phyloP scores from a whole-genome alignment of 495 filamentous ascomycete species.

The Trichoderma gamsii region DNA sequence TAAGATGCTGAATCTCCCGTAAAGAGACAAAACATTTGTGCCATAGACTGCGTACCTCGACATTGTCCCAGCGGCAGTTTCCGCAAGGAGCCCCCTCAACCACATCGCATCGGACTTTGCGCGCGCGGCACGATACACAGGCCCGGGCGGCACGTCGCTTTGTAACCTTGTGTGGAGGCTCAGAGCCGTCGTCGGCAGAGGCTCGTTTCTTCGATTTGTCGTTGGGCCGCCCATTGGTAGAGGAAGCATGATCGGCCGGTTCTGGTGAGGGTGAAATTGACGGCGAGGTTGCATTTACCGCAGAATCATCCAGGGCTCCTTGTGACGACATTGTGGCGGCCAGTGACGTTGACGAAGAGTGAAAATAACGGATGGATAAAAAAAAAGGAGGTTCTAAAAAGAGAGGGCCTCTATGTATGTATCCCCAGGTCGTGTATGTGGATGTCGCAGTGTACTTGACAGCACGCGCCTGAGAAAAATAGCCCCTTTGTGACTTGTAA shows the following conservation, averaged over 20 bases:
- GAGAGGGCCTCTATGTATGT: neutral
- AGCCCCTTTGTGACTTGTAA: neutral
- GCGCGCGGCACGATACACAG: slow-evolving; percentile 76
- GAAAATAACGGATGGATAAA: neutral
- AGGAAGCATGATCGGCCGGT: neutral
- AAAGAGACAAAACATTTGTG: neutral
- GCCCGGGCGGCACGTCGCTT: slow-evolving; percentile 84
- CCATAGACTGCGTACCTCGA: slow-evolving; percentile 40
- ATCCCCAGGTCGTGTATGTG: neutral
- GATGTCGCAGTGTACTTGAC: neutral
- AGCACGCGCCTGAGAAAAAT: neutral
- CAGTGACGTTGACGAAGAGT: neutral
- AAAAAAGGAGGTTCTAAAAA: too few species aligned
- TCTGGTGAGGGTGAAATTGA: slow-evolving; percentile 4
- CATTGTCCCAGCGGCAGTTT: slow-evolving; percentile 83
- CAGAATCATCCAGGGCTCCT: slow-evolving; percentile 6
- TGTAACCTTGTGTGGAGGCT: slow-evolving; percentile 31
- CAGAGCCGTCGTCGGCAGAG: slow-evolving; percentile 16
- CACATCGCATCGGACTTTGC: slow-evolving; percentile 93
- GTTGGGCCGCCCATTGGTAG: neutral
- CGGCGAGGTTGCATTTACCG: neutral
- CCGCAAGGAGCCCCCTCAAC: slow-evolving; percentile 83
- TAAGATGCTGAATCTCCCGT: neutral
- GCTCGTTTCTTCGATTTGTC: slow-evolving; percentile 31
- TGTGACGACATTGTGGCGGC: slow-evolving; percentile 10